Evolutionary conservation across 1,284 basidiomycete species (phyloP), one percentile per base, ranked within the genome.

Genomic region (Microbotryum violaceum): DNA sequence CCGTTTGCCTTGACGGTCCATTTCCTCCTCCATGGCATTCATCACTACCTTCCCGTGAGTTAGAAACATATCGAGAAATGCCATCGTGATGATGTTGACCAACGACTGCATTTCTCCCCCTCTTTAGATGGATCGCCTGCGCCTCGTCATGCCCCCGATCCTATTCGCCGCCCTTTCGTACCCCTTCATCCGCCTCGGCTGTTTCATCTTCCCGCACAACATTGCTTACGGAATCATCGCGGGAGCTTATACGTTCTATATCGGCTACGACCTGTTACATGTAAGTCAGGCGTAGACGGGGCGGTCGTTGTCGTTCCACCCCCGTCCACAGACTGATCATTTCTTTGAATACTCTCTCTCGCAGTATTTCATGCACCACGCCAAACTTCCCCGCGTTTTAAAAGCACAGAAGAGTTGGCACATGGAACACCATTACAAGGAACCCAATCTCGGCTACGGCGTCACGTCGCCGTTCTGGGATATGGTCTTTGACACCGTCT

Each of bases 341-440:
- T 1, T 21, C 18, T 3, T 8, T 7, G 21, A 25, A 42, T 6
- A 0, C 27, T 27, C 31, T 31, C 6, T 48, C 12, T 29, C 14
- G 23, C 25, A 56, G 54, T 56, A 56, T 45, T 56, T 56, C 27
- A 45, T 56, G 37, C 54, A 56, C 44, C 54, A 56, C 27, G 54
- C 54, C 5, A 20, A 16, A 68, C 83, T 98, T 31, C 93, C 93
- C 0, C 78, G 84, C 50, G 96, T 97, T 78, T 77, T 97, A 76
- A 82, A 82, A 60, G 85, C 92, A 75, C 87, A 91, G 86, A 99
- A 99, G 81, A 88, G 89, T 75, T 97, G 97, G 74, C 94, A 99
- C 73, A 83, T 99, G 67, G 91, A 91, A n/a, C 93, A 97, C 74
- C 94, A 97, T 77, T 97, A 93, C 81, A 93, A 94, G 78, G 92